Conservation (phyloP, 2,329 filamentous ascomycete species). For the Pyrenochaeta sp. region DNA sequence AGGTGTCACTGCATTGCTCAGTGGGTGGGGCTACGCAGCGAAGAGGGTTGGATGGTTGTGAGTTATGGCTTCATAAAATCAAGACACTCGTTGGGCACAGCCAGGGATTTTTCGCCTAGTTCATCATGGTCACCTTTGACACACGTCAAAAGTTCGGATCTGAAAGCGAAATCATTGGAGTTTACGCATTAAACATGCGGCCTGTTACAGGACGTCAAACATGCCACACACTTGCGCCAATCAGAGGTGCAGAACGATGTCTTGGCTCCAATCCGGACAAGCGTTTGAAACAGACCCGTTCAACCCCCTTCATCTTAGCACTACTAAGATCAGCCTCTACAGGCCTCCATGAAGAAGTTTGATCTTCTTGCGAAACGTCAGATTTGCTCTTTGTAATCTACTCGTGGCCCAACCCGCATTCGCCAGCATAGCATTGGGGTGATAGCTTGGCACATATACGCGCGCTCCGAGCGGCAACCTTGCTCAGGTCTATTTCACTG, state of each 20-base stretch:
- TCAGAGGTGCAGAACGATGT: not conserved
- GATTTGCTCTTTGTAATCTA: conserved; percentile 11
- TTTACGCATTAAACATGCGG: not conserved
- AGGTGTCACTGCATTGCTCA: conserved; percentile 49
- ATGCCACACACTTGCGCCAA: conserved; percentile 8
- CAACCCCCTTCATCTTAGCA: conserved; percentile 11
- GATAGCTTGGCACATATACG: conserved; percentile 3
- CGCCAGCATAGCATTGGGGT: not conserved
- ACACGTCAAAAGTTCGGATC: not conserved
- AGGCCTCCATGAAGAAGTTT: conserved; percentile 3
- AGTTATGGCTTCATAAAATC: not conserved
- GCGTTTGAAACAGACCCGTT: conserved; percentile 23
- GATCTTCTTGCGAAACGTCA: conserved; percentile 10
- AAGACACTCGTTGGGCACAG: not conserved
- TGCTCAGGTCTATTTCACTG: conserved; percentile 2
- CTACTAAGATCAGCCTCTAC: conserved; percentile 2
- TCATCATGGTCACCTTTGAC: not conserved
- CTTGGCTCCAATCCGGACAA: conserved; percentile 10
- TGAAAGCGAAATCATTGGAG: not conserved
- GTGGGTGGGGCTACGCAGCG: conserved; percentile 40
- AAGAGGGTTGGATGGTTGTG: conserved; percentile 44
- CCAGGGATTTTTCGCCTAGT: not conserved
- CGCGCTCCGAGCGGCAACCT: not conserved
- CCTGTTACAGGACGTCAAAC: conserved; percentile 11
- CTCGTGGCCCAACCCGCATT: conserved; percentile 8